phyloP scores from a whole-genome alignment of 805 yeast species.

The Kazachstania bromeliacearum region DNA sequence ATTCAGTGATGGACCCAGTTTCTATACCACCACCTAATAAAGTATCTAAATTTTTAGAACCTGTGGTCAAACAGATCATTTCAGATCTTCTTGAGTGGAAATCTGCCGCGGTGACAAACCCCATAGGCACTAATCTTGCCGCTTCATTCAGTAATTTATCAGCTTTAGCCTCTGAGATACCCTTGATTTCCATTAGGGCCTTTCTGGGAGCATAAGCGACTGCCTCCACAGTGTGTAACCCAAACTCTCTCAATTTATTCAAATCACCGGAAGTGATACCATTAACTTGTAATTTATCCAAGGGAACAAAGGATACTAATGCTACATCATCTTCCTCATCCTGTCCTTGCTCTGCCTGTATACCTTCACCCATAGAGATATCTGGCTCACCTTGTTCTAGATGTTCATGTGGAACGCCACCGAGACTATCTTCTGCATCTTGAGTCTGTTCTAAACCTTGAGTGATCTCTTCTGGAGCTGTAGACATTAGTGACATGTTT shows the following conservation, averaged over 20 bases:
- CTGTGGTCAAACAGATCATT: constrained; percentile 87
- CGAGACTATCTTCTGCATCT: constrained; percentile 4
- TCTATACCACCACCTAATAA: constrained; percentile 94
- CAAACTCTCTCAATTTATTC: constrained; percentile 70
- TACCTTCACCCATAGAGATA: neutral
- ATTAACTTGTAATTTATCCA: constrained; percentile 47
- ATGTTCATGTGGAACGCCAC: constrained; percentile 5
- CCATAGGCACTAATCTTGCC: constrained; percentile 81
- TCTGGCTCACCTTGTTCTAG: neutral
- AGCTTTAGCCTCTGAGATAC: constrained; percentile 93
- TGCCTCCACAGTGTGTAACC: constrained; percentile 82
- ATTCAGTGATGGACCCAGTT: constrained; percentile 93
- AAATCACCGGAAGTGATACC: constrained; percentile 79
- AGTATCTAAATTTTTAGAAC: constrained; percentile 88
- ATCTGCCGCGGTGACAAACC: constrained; percentile 94
- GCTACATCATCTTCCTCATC: constrained; percentile 46
- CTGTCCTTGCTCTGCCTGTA: constrained; percentile 6
- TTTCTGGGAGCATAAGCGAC: constrained; percentile 90
- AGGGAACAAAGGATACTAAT: constrained; percentile 27
- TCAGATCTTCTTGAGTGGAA: constrained; percentile 84
- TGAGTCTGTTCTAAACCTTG: constrained; percentile 5
- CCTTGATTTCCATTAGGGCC: constrained; percentile 66
- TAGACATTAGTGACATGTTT: constrained; percentile 16
- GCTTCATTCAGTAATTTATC: constrained; percentile 79
- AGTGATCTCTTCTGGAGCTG: constrained; percentile 19